Conservation (phyloP, 2,329 filamentous ascomycete species). For the Trichoderma lentiforme region DNA sequence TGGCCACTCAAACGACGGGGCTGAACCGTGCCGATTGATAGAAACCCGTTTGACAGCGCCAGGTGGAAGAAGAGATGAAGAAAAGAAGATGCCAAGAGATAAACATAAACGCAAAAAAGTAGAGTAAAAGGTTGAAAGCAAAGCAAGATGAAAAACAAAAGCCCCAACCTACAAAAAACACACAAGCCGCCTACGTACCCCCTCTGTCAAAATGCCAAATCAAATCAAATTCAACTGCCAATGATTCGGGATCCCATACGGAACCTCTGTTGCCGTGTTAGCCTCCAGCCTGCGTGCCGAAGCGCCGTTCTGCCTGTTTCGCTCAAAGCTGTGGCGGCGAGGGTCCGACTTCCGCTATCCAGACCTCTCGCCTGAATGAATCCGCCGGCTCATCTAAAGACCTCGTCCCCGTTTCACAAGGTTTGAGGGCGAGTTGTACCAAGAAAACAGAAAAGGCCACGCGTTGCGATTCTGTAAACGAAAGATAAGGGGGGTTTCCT, state of each 20-base stretch:
- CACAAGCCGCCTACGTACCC: neutral
- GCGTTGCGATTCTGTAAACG: neutral
- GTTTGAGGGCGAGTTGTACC: neutral
- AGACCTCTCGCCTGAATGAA: neutral
- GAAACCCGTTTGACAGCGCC: too few relatives aligned
- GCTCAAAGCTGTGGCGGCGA: neutral
- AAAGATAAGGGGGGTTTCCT: neutral
- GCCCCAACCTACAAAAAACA: neutral
- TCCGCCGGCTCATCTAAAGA: neutral
- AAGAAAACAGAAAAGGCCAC: neutral
- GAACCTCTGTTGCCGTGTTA: neutral
- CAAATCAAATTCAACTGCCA: neutral
- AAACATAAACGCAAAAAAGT: too few relatives aligned
- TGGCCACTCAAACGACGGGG: neutral
- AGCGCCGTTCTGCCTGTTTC: neutral
- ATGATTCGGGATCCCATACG: neutral
- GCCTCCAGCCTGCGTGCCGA: constrained; percentile 8
- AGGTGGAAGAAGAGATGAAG: too few relatives aligned
- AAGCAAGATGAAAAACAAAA: neutral
- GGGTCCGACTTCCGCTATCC: neutral
- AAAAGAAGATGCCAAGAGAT: too few relatives aligned
- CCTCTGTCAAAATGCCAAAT: neutral
- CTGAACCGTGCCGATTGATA: neutral
- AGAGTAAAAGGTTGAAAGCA: too few relatives aligned
- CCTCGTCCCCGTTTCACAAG: neutral